Evolutionary conservation across 345 rosid genomes (phyloP), one percentile per base, ranked within the genome.

Genomic region (Salix brachista): DNA sequence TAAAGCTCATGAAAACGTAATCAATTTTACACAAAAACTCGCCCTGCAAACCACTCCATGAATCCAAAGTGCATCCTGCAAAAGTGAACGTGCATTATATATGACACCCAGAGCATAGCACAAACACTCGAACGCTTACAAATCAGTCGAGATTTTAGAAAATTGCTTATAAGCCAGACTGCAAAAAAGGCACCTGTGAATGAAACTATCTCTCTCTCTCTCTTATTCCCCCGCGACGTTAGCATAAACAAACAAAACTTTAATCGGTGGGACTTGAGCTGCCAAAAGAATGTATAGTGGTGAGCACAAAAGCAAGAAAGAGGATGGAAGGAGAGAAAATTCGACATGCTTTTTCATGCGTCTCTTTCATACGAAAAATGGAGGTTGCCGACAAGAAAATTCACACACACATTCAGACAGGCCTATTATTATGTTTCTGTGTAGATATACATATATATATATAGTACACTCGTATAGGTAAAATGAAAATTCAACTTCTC

Each of bases 291-390:
- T 11, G 46, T n/a, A 69, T 82, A 83, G 79, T 89, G 85, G 88
- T 81, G 84, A 83, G 50, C 85, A 81, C 69, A 46, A 73, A 75
- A 80, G 75, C 67, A 78, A 69, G 64, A 77, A 70, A 73, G 78
- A 77, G 28, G 58, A 75, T 76, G 80, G 79, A 76, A 80, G 46
- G 66, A 23, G 39, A 21, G 76, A 80, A 87, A 87, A 85, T 84
- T 74, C 80, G 80, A 70, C 72, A 56, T 71, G 77, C 87, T 84
- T 89, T 89, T 84, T 83, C 86, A 76, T 73, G 67, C 73, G 73
- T 80, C 82, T 41, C 70, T 79, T 74, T 78, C 82, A 26, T 69
- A 73, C 70, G 66, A 68, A 70, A 84, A 78, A 66, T 18, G 14
- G 37, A 36, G 86, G 85, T 85, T 81, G 79, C 78, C 80, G 26